Base-by-base conservation (phyloP, 768 basidiomycete genomes). In the Russula brevipes region DNA sequence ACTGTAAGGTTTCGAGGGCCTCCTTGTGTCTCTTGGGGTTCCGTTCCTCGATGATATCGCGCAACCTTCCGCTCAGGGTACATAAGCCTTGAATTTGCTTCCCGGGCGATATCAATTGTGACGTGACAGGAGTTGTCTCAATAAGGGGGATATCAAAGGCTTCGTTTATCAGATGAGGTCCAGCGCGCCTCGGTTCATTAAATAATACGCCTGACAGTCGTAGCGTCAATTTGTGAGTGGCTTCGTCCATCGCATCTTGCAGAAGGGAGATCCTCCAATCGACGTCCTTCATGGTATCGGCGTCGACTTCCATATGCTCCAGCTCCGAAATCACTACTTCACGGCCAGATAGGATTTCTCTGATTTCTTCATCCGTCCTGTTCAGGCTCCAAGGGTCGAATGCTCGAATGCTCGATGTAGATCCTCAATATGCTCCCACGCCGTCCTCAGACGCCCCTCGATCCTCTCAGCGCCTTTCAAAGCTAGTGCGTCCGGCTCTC, bases 131-230 rank as follows among this genome's bases (percentile, higher is more conserved):
- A 24, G 1, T 24, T 24, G 24, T 24, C 24, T 24, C 24, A 24
- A 24, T 45, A 7, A 35, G 7, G 30, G 53, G 51, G 51, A 53
- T 53, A 35, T 53, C 14, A 6, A 53, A 53, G 8, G 44, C 44
- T 4, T 60, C 12, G 2, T 1, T 9, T 30, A 53, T 24, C 16
- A 35, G 11, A 12, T 17, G 19, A 16, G 36, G 33, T n/a, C 33
- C 44, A 9, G 31, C 41, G 12, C 24, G 24, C 24, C 1, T 24
- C 24, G 41, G 39, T 11, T 47, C 35, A 33, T 54, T 45, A 7
- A 64, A 31, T 14, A 42, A 36, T 6, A 59, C 57, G 36, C 66
- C 66, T 1, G 66, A 58, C n/a, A 67, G 30, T 8, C 61, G 44
- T 8, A 19, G 33, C 9, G 59, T 41, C 44, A 67, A 19, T 8